Evolutionary conservation across 345 rosid genomes (phyloP).

Genomic region (Linum trigynum): DNA sequence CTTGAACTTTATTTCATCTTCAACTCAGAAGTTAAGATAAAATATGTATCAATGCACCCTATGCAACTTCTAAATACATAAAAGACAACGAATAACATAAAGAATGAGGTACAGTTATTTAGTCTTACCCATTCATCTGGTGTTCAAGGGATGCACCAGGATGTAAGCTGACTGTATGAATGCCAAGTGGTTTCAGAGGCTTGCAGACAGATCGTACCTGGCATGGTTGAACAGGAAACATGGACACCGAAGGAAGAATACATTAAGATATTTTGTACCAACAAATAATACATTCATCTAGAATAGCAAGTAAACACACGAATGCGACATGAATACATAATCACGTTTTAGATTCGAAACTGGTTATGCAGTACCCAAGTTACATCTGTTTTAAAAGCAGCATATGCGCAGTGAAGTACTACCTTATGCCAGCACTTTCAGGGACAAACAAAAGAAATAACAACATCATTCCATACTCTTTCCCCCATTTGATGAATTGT

Average conservation of each 20-base stretch:
- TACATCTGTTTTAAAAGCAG: background rate
- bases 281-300: background rate
- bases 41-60: background rate
- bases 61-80: background rate
- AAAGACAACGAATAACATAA: background rate
- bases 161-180: conserved; percentile 84
- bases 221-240: conserved; percentile 8
- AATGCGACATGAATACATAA: background rate
- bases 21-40: background rate
- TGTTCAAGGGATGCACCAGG: conserved; percentile 60
- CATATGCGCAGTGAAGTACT: background rate
- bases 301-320: background rate
- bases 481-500: background rate
- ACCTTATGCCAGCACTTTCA: too few relatives aligned
- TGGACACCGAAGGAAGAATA: background rate
- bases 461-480: background rate
- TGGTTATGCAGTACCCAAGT: background rate
- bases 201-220: conserved; percentile 71
- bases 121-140: conserved; percentile 66
- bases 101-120: background rate
- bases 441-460: too few relatives aligned
- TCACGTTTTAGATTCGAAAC: background rate
- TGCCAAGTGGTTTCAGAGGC: conserved; percentile 70
- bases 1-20: background rate
- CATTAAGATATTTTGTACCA: background rate